Evolutionary conservation across 1,284 basidiomycete genomes (phyloP), one percentile per base, ranked within the genome.

Genomic region (Volvariella volvacea): DNA sequence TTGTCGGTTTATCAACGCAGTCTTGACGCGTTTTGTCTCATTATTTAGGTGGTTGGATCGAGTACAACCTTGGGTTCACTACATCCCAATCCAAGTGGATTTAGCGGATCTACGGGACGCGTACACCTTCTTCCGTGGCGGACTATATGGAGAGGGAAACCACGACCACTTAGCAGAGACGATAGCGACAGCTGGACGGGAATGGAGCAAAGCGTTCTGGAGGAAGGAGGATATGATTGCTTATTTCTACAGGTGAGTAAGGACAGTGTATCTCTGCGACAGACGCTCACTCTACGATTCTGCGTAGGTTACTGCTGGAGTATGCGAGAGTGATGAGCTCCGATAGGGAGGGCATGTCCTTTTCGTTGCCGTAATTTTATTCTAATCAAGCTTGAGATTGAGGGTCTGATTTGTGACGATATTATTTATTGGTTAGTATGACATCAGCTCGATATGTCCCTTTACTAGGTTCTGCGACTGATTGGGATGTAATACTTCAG

Each of bases 121-220:
- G 2, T 60, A 80, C 34, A 58, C 71, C 0, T 84, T 83, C 62
- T 83, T 83, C 65, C 66, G 73, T 0, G 74, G 71, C 7, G 66
- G 63, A 28, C 45, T 56, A 19, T 54, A 63, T 39, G 71, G 70
- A 10, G 61, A 61, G 17, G n/a, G n/a, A n/a, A n/a, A n/a, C n/a
- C n/a, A n/a, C n/a, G 63, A 81, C 42, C 65, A 65, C 0, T 49
- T 78, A 33, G 81, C 74, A 0, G 57, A 61, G 44, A 63, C 68
- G 50, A 83, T 85, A 41, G 82, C 74, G 0, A 51, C 54, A 8
- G 66, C 64, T 1, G 81, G 80, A 0, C 67, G 70, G 21, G 59
- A 68, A 17, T 84, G 81, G 81, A 78, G 75, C 47, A 57, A 65
- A 48, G 59, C 49, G 2, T 80, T 67, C 54, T 84, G 79, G 78